Evolutionary conservation across 495 filamentous ascomycete species (phyloP).

Genomic region (Neurospora sp.): DNA sequence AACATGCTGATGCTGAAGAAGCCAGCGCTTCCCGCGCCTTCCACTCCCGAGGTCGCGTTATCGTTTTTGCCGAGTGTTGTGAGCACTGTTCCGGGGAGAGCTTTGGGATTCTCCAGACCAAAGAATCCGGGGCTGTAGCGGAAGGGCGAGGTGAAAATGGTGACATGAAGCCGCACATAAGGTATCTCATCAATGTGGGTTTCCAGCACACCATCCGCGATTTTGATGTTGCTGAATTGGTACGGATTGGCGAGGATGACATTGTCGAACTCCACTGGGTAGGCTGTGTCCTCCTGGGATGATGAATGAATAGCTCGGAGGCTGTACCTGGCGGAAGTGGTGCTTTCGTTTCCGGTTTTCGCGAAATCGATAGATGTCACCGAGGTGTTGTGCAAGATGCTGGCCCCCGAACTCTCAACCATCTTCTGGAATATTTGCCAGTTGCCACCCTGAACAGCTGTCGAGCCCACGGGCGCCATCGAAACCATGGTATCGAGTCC

Average conservation of each 20-base stretch:
- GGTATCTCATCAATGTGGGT: conserved; percentile 58
- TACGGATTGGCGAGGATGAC: conserved; percentile 73
- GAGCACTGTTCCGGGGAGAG: conserved; percentile 61
- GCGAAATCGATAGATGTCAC: conserved; percentile 50
- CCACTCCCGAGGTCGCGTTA: conserved; percentile 30
- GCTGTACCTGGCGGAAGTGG: conserved; percentile 34
- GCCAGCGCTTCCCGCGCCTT: conserved; percentile 54
- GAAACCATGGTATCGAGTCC: conserved; percentile 78
- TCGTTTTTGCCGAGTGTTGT: conserved; percentile 66
- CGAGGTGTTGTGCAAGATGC: conserved; percentile 56
- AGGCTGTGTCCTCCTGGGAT: conserved; percentile 5
- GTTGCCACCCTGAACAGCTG: conserved; percentile 75
- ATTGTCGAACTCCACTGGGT: conserved; percentile 53
- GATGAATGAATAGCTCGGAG: conserved; percentile 34
- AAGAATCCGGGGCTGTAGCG: conserved; percentile 59
- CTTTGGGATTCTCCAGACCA: conserved; percentile 39
- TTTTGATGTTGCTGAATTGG: conserved; percentile 54
- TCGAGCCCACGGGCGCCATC: conserved; percentile 80
- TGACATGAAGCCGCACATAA: conserved; percentile 78
- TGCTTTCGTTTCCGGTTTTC: conserved; percentile 6
- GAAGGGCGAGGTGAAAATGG: conserved; percentile 70
- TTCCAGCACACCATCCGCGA: conserved; percentile 31
- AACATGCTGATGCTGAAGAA: conserved; percentile 88
- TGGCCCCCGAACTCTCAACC: conserved; percentile 52
- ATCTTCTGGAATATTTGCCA: conserved; percentile 90